Evolutionary conservation across 805 yeast genomes (phyloP).

Genomic region (Ogataea pini): DNA sequence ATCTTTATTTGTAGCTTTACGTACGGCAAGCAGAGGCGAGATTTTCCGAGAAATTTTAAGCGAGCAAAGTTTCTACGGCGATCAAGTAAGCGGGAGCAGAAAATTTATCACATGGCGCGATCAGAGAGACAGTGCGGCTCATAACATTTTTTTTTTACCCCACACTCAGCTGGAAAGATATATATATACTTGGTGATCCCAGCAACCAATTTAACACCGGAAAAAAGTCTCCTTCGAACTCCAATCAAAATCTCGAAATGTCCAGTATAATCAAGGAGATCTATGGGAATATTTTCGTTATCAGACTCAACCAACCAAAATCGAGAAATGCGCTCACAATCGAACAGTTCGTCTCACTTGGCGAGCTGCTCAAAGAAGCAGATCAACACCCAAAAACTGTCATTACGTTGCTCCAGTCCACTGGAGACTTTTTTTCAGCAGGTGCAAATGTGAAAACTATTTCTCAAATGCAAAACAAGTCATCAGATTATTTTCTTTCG

Average conservation of each 20-base stretch:
- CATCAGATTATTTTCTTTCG: conserved; percentile 28
- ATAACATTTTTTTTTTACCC: background rate
- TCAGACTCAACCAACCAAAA: conserved; percentile 63
- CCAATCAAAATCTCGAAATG: too few relatives aligned
- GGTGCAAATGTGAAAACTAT: conserved; percentile 69
- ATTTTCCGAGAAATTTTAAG: background rate
- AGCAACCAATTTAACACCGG: background rate
- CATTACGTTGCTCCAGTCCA: conserved; percentile 65
- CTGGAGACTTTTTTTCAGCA: conserved; percentile 78
- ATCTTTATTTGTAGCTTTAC: background rate
- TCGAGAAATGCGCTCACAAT: conserved; percentile 67
- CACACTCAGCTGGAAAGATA: background rate
- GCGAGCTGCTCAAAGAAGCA: conserved; percentile 59
- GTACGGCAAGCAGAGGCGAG: conserved; percentile 12
- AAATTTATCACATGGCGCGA: conserved; percentile 9
- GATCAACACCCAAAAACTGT: conserved; percentile 60
- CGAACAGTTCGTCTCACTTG: conserved; percentile 62
- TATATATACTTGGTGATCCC: background rate
- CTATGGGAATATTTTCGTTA: conserved; percentile 41
- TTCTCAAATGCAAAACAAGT: conserved; percentile 30
- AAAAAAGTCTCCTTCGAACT: too few relatives aligned
- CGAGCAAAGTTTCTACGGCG: background rate
- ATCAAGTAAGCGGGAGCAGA: background rate
- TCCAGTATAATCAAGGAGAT: conserved; percentile 17
- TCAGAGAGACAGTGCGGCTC: background rate